phyloP scores from a whole-genome alignment of 108 stramenopile species.

The Cafeteria roenbergensis region DNA sequence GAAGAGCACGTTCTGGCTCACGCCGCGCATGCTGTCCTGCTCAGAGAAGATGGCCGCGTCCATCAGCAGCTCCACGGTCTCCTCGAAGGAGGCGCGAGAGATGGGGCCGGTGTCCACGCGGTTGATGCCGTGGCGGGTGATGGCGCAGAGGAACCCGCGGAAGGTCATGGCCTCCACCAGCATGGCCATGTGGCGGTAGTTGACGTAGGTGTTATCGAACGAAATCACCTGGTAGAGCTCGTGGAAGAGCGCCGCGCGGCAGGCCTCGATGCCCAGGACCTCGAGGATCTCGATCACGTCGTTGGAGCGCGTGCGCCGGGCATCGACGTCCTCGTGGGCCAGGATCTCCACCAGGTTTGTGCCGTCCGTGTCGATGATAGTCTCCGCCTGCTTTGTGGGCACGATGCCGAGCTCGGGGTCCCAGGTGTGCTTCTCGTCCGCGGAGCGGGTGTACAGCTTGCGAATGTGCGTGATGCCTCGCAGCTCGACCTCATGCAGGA shows the following conservation, averaged over 20 bases:
- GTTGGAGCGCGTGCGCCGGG: slow-evolving; percentile 72
- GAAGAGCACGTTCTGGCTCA: slow-evolving; percentile 95
- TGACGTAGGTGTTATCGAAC: slow-evolving; percentile 94
- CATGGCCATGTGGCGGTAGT: slow-evolving; percentile 90
- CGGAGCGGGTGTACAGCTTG: slow-evolving; percentile 79
- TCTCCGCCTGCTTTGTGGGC: slow-evolving; percentile 64
- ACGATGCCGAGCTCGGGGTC: slow-evolving; percentile 63
- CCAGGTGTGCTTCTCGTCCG: slow-evolving; percentile 63
- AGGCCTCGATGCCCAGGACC: slow-evolving; percentile 88
- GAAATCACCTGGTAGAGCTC: slow-evolving; percentile 71
- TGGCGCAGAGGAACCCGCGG: slow-evolving; percentile 87
- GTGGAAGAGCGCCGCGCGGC: slow-evolving; percentile 65
- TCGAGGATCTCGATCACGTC: slow-evolving; percentile 89
- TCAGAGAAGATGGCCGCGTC: slow-evolving; percentile 83
- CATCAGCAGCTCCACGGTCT: slow-evolving; percentile 96
- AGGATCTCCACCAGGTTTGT: slow-evolving; percentile 83
- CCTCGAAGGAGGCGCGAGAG: slow-evolving; percentile 86
- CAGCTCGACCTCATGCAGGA: slow-evolving; percentile 67
- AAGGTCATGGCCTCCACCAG: slow-evolving; percentile 95
- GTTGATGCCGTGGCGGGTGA: slow-evolving; percentile 96
- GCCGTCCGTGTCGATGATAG: slow-evolving; percentile 87
- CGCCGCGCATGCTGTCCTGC: slow-evolving; percentile 77
- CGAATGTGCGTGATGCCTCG: slow-evolving; percentile 78
- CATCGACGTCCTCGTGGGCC: slow-evolving; percentile 77
- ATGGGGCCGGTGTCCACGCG: slow-evolving; percentile 85